Evolutionary conservation across 2,329 filamentous ascomycete genomes (phyloP), one percentile per base, ranked within the genome.

Genomic region (Mycosphaerella arachidis): DNA sequence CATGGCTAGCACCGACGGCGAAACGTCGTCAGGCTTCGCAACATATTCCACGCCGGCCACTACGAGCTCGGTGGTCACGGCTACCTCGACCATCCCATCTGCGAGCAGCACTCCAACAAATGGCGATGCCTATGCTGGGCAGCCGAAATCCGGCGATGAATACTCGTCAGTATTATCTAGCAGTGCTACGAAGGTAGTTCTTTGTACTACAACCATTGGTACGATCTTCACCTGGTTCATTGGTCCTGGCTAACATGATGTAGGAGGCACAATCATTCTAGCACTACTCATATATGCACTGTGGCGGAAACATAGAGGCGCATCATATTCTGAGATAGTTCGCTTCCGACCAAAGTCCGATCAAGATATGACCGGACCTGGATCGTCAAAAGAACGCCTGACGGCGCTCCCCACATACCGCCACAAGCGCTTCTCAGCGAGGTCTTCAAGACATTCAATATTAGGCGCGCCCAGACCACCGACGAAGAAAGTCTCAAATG

Each of bases 321-420:
- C 67, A 4, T 64, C 63, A 1, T 62, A 62, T 48, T 63, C 63
- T 8, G 63, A 70, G n/a, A 67, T 71, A 37, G 56, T 67, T 13
- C 61, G 55, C 52, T 68, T 67, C 55, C 56, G 65, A 35, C 59
- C 63, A 16, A 63, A 55, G 10, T 56, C 68, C 4, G 51, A 58
- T 43, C 66, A 61, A 10, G 62, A 66, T 33, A 51, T 65, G 8
- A 46, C 67, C 18, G 59, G 56, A 20, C 53, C 61, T 4, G 37
- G 30, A 9, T 10, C 48, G 10, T 48, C 48, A n/a, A 48, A 61
- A 13, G 59, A 59, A 9, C 40, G 57, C 24, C 40, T 64, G 1
- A 65, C 66, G 18, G 62, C 63, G 8, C 53, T 69, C 30, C 68
- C 68, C 1, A 69, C 69, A 16, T 67, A 68, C 43, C 67, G 63